These are phyloP conservation scores for Dissophora ornata DNA, from an alignment of 192 early-diverging fungal genomes.

Conservation along the genomic window DNA sequence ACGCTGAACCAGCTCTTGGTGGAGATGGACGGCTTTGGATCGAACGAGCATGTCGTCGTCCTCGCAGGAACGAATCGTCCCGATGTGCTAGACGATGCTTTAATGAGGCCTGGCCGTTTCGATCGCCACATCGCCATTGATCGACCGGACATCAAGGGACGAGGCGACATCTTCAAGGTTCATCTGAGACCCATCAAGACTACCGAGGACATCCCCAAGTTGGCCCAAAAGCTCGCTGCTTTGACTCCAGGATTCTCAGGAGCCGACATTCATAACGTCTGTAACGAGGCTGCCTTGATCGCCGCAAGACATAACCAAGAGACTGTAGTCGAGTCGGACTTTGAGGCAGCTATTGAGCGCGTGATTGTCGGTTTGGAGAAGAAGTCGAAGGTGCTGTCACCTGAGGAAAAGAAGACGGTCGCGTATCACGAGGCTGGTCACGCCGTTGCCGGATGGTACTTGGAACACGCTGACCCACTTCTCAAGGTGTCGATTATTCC, in stretches of 20 bases:
- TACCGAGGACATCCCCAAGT: constrained; percentile 78
- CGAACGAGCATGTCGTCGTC: constrained; percentile 92
- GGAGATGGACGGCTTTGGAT: constrained; percentile 99
- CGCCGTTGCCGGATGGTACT: constrained; percentile 98
- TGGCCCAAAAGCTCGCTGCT: constrained; percentile 91
- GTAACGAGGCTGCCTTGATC: constrained; percentile 99
- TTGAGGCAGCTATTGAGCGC: constrained; percentile 98
- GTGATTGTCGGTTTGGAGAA: constrained; percentile 99
- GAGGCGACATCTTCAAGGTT: constrained; percentile 95
- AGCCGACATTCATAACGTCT: constrained; percentile 98
- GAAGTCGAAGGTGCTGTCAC: constrained; percentile 93
- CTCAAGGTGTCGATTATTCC: constrained; percentile 99
- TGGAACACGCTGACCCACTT: constrained; percentile 95
- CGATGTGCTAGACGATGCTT: constrained; percentile 96
- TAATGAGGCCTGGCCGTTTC: constrained; percentile 97
- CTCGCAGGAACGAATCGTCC: constrained; percentile 98
- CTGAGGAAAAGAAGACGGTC: constrained; percentile 99
- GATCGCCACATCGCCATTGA: constrained; percentile 99
- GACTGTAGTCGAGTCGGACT: constrained; percentile 86
- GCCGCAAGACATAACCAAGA: constrained; percentile 87
- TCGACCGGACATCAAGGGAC: constrained; percentile 95
- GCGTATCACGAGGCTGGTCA: constrained; percentile 99
- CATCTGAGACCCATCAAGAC: constrained; percentile 95
- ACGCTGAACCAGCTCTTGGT: constrained; percentile 99
- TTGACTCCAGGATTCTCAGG: constrained; percentile 99